Evolutionary conservation across 129 eudicot genomes (phyloP).

Genomic region (carrot (Daucus carota)): DH1_v3.0 NC_030387.2:14505001-14505500

Average conservation of each 20-base stretch:
- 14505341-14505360: neutral
- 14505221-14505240: neutral
- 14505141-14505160: neutral
- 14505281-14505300: neutral
- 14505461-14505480: neutral
- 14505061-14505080: neutral
- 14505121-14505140: neutral
- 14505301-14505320: neutral
- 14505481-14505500: neutral
- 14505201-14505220: neutral
- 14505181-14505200: neutral
- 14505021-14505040: neutral
- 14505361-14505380: neutral
- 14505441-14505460: neutral
- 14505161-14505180: neutral
- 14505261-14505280: neutral
- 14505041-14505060: neutral
- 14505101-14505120: neutral
- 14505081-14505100: neutral
- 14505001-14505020: neutral
- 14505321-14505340: neutral
- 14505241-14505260: neutral
- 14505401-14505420: neutral
- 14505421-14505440: neutral
- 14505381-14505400: neutral